A percentile compares a stretch with the other conserved stretches of the same genome.
phyloP scores from a whole-genome alignment of 75 land plant genomes.

The Cupressus sempervirens region DNA sequence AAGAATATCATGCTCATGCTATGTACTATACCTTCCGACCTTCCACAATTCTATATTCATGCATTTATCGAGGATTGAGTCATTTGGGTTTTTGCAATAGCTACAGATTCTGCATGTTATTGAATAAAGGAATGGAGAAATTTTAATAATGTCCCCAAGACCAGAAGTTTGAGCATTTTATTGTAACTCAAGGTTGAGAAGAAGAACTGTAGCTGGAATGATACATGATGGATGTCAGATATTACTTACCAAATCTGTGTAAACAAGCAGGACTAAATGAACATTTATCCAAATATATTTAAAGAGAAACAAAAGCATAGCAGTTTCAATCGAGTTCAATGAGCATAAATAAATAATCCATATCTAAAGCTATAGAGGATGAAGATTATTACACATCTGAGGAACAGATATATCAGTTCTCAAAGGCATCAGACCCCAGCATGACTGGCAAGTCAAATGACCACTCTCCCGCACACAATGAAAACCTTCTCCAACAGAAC shows the following conservation, averaged over 20 bases:
- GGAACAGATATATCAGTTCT: slow-evolving; percentile 46
- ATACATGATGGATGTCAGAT: not conserved
- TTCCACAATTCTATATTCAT: not conserved
- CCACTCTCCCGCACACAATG: slow-evolving; percentile 29
- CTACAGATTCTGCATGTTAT: not conserved
- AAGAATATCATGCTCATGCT: not conserved
- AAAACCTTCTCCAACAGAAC: slow-evolving; percentile 24
- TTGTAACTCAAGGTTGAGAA: not conserved
- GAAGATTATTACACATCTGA: slow-evolving; percentile 45
- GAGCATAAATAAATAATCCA: not conserved
- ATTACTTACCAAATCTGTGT: not conserved
- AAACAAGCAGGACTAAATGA: not conserved
- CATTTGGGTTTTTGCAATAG: not conserved
- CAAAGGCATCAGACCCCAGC: slow-evolving; percentile 64
- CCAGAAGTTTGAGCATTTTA: too few species aligned
- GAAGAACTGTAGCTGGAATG: not conserved
- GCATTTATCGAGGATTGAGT: not conserved
- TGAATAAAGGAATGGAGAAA: too few species aligned
- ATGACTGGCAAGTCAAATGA: slow-evolving; percentile 56
- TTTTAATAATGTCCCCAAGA: too few species aligned
- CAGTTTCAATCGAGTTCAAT: not conserved
- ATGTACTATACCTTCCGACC: not conserved
- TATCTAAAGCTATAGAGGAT: not conserved
- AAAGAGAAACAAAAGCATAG: not conserved
- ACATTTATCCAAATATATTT: not conserved